Base-by-base conservation (phyloP, 768 basidiomycete species). In the Russula foetens region DNA sequence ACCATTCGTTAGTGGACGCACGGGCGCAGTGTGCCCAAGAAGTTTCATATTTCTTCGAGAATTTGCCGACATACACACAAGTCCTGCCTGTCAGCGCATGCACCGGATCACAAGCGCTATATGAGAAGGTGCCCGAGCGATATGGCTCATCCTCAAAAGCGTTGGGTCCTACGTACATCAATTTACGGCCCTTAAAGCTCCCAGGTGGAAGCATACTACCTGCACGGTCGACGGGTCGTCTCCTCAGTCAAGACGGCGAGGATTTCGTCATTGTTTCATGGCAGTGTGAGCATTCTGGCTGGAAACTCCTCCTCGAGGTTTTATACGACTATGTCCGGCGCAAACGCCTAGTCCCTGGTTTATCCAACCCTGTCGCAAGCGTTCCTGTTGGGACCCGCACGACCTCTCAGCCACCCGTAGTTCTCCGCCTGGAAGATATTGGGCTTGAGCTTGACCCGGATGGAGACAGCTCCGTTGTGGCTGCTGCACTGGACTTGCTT, bases 241-340 rank as follows among this genome's bases (percentile, higher is more conserved):
- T 93, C 23, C 76, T 95, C 35, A 91, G 84, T 63, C 79, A 81
- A 11, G 89, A 91, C 54, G 81, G 81, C 4, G 83, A 81, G 2
- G 88, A 90, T 24, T 76, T 82, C 19, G 73, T 86, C 23, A 85
- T 88, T 6, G 79, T 95, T 0, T 78, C 81, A 21, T 97, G 94
- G 94, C 79, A 86, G 63, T 85, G 88, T 64, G 77, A 84, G 47
- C 85, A 92, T 68, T 90, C 88, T 7, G 92, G 90, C 2, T 97
- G 94, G 94, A 87, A 82, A 64, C 70, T 96, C 15, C 72, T 96
- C 7, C 71, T 92, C n/a, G 92, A 93, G 66, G 74, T 95, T 9
- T 75, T 96, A 54, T 82, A 83, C 4, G 86, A 88, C 68, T 91
- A 87, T 68, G 83, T 87, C 57, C 84, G 82, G 59, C 80, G 81